phyloP scores from a whole-genome alignment of 2,329 filamentous ascomycete species.

The Acrocalymma vagum region DNA sequence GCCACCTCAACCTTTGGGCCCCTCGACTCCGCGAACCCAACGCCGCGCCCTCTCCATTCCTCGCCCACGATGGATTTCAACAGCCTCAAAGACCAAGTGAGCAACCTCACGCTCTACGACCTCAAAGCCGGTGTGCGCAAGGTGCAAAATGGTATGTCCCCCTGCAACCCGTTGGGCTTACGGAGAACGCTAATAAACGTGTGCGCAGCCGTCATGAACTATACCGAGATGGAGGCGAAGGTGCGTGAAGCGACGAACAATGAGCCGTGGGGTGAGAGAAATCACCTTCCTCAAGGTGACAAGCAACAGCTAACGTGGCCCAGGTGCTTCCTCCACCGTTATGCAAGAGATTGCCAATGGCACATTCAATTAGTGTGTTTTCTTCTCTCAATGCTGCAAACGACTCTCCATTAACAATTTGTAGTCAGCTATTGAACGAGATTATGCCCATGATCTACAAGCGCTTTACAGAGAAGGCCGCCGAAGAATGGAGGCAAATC shows the following conservation, averaged over 20 bases:
- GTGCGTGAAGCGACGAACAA: constrained; percentile 99
- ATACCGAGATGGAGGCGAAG: constrained; percentile 76
- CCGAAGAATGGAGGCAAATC: constrained; percentile 98
- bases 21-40: constrained; percentile 6
- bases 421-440: constrained; percentile 93
- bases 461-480: constrained; percentile 96
- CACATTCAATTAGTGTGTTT: constrained; percentile 93
- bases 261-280: constrained; percentile 86
- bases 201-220: constrained; percentile 89
- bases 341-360: constrained; percentile 99
- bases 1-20: constrained; percentile 23
- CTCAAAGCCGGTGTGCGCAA: constrained; percentile 94
- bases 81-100: constrained; percentile 84
- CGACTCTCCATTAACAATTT: constrained; percentile 25
- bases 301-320: constrained; percentile 19
- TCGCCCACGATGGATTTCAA: constrained; percentile 85
- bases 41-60: too few species aligned
- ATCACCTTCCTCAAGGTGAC: constrained; percentile 61
- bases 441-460: constrained; percentile 99
- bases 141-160: constrained; percentile 92
- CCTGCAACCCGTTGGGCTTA: too few species aligned
- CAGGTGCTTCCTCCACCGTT: constrained; percentile 76
- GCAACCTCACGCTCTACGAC: constrained; percentile 93
- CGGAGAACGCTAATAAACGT: constrained; percentile 36
- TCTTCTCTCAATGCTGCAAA: neutral